Conservation (phyloP, 805 yeast species). For the Barnettozyma siamensis region DNA sequence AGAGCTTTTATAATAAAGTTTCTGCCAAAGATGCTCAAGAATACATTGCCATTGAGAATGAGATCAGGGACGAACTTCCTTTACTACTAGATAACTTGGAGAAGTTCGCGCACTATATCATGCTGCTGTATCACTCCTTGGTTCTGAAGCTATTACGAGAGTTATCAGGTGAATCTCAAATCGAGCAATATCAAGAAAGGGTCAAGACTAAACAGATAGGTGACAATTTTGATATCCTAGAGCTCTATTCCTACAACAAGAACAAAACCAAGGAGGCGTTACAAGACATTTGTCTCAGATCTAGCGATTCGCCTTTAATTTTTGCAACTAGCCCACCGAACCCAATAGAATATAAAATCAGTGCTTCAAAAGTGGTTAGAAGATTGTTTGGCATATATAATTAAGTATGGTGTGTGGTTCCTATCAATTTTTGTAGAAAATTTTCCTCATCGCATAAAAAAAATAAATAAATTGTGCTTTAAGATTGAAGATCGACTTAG, state of each 20-base stretch:
- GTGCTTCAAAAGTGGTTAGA: conserved; percentile 18
- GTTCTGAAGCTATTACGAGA: conserved; percentile 27
- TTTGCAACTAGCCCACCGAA: not conserved
- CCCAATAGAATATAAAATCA: conserved; percentile 7
- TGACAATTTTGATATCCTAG: conserved; percentile 33
- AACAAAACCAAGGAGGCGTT: conserved; percentile 25
- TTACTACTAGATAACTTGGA: conserved; percentile 15
- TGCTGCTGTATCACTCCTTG: conserved; percentile 21
- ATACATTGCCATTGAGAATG: conserved; percentile 20
- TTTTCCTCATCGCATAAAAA: conserved; percentile 12
- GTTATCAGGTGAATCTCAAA: conserved; percentile 25
- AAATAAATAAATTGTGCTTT: not conserved
- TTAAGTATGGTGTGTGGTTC: conserved; percentile 7
- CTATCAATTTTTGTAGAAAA: conserved; percentile 4
- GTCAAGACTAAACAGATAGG: conserved; percentile 19
- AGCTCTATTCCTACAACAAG: conserved; percentile 27
- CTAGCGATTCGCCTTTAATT: conserved; percentile 1
- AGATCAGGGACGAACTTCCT: conserved; percentile 29
- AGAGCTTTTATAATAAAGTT: conserved; percentile 3
- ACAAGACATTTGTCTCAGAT: conserved; percentile 23
- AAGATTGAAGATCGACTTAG: too few relatives aligned
- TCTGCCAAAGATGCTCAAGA: conserved; percentile 15
- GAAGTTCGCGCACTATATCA: conserved; percentile 13
- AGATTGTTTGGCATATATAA: conserved; percentile 18
- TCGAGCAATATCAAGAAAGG: conserved; percentile 23